These are phyloP conservation scores for Corchorus olitorius DNA, from an alignment of 345 rosid species.

Conservation along the genomic window DNA sequence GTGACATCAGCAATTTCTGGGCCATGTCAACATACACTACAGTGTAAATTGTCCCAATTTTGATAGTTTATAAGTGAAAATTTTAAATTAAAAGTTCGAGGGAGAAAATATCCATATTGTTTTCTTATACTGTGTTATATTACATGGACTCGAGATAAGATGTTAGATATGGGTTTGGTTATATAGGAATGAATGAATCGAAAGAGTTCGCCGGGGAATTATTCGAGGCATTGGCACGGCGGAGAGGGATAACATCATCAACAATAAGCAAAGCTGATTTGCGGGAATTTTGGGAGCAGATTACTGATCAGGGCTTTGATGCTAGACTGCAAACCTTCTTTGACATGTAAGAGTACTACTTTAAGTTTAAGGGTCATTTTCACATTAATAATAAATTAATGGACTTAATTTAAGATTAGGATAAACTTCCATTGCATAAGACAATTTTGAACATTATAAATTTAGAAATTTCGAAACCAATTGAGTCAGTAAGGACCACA, in stretches of 20 bases:
- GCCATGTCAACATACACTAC: no score
- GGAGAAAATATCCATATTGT: no score
- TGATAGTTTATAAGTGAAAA: no score
- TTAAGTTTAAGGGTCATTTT: neutral
- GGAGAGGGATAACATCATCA: slow-evolving; percentile 51
- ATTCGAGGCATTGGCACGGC: slow-evolving; percentile 67
- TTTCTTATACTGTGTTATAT: no score
- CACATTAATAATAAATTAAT: neutral
- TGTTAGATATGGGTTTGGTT: no score
- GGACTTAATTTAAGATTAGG: neutral
- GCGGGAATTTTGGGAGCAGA: slow-evolving; percentile 73
- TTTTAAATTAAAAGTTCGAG: no score
- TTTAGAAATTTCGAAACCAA: no score
- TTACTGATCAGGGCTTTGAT: slow-evolving; percentile 70
- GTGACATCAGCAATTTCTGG: no score
- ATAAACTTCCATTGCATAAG: neutral
- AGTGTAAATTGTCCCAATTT: no score
- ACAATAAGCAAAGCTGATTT: slow-evolving; percentile 56
- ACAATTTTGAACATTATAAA: neutral
- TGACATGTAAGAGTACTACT: slow-evolving; percentile 54
- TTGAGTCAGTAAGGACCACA: neutral
- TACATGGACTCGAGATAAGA: no score
- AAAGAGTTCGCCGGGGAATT: slow-evolving; percentile 63
- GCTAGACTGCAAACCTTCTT: slow-evolving; percentile 77
- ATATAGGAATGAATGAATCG: slow-evolving; percentile 74